A percentile compares a stretch with the other conserved stretches of the same genome.
Evolutionary conservation across 768 basidiomycete genomes (phyloP).

Genomic region (Xanthoconium stramineum): DNA sequence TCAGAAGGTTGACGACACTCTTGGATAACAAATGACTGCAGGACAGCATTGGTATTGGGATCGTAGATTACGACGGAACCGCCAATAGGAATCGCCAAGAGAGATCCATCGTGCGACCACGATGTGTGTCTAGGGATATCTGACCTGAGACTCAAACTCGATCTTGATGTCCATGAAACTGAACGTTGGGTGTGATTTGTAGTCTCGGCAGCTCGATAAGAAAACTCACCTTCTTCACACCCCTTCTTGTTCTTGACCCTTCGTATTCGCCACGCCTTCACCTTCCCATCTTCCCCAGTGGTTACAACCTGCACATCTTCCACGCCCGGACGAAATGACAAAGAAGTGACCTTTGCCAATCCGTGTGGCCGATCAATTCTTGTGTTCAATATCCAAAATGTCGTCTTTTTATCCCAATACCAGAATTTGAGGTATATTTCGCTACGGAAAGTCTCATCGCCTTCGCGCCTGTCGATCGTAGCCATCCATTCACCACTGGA

Average conservation of each 20-base stretch:
- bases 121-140: constrained; percentile 60
- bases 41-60: constrained; percentile 54
- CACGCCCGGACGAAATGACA: constrained; percentile 63
- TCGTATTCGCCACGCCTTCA: constrained; percentile 80
- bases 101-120: constrained; percentile 85
- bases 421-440: constrained; percentile 89
- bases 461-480: constrained; percentile 75
- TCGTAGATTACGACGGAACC: constrained; percentile 73
- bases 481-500: constrained; percentile 86
- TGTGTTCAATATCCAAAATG: constrained; percentile 77
- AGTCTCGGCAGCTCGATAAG: not conserved
- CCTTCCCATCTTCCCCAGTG: constrained; percentile 66
- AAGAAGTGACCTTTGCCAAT: constrained; percentile 50
- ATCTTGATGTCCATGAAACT: constrained; percentile 75
- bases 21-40: constrained; percentile 57
- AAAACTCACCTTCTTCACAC: constrained; percentile 48
- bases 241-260: constrained; percentile 43
- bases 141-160: constrained; percentile 66
- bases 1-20: constrained; percentile 45
- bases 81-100: constrained; percentile 73
- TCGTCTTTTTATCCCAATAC: constrained; percentile 69
- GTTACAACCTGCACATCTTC: constrained; percentile 57
- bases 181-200: not conserved
- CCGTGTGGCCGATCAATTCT: constrained; percentile 89
- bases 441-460: constrained; percentile 57